These are phyloP conservation scores for Juglanconis juglandina DNA, from an alignment of 2,329 filamentous ascomycete species.

Conservation along the genomic window DNA sequence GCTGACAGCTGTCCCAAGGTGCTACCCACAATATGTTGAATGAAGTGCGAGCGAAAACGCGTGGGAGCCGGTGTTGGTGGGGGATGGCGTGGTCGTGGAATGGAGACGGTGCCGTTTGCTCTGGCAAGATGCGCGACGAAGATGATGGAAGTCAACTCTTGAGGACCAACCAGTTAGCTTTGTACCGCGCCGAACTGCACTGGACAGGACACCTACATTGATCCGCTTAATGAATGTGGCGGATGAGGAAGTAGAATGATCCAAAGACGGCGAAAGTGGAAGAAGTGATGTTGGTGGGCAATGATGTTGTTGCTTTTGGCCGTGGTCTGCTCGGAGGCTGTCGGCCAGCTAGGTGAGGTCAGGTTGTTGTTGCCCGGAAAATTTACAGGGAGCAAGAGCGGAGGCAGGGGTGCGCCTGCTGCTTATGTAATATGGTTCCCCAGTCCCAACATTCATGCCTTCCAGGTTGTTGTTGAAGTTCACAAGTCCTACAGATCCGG, in stretches of 20 bases:
- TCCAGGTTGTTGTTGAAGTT: no score
- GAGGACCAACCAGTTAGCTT: neutral
- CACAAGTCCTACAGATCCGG: no score
- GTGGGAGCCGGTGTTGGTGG: neutral
- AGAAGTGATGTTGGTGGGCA: neutral
- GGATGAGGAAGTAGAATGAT: neutral
- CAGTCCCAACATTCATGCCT: no score
- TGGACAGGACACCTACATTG: neutral
- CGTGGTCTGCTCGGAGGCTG: no score
- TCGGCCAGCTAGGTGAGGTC: no score
- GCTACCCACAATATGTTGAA: neutral
- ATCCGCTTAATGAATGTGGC: neutral
- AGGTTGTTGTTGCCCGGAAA: no score
- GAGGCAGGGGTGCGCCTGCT: no score
- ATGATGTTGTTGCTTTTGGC: neutral
- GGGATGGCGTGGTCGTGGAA: neutral
- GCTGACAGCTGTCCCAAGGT: constrained; percentile 7
- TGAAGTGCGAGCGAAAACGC: neutral
- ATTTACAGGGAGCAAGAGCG: no score
- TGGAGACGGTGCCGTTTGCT: neutral
- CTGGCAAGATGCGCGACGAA: neutral
- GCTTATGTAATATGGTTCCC: no score
- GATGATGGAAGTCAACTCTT: neutral
- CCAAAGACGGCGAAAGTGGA: neutral
- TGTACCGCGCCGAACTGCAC: neutral